These are phyloP conservation scores for Eucalyptus coolabah DNA, from an alignment of 345 rosid genomes.

Conservation along the genomic window DNA sequence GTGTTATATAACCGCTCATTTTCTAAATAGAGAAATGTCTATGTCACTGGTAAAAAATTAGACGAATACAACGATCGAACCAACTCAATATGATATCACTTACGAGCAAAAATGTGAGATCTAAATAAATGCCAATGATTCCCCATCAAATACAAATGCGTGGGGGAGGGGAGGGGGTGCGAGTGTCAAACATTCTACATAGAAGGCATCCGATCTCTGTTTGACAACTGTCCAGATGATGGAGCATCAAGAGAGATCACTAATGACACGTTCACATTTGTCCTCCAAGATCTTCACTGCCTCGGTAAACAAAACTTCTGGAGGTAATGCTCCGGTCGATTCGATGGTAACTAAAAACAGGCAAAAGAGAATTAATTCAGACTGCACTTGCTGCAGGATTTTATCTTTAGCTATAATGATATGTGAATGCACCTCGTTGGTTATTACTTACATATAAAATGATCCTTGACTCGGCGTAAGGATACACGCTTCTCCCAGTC, in stretches of 20 bases:
- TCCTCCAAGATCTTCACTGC: constrained; percentile 88
- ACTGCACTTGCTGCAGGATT: neutral
- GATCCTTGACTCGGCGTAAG: constrained; percentile 59
- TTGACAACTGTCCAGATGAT: neutral
- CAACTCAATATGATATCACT: neutral
- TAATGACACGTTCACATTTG: constrained; percentile 61
- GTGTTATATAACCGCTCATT: neutral
- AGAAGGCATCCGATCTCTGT: neutral
- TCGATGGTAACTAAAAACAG: constrained; percentile 63
- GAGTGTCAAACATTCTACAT: neutral
- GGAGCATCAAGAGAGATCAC: constrained; percentile 49
- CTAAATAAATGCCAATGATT: neutral
- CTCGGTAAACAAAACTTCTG: constrained; percentile 74
- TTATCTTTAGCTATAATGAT: neutral
- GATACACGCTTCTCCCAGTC: constrained; percentile 50
- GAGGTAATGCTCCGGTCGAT: constrained; percentile 81
- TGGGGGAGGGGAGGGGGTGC: neutral
- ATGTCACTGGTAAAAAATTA: neutral
- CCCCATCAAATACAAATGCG: neutral
- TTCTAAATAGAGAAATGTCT: neutral
- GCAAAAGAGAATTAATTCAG: neutral
- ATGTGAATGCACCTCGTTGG: neutral
- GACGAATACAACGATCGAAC: neutral
- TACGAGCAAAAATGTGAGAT: neutral
- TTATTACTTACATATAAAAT: constrained; percentile 66